phyloP scores from a whole-genome alignment of 352 stramenopile species.

The Hyaloperonospora brassicae region DNA sequence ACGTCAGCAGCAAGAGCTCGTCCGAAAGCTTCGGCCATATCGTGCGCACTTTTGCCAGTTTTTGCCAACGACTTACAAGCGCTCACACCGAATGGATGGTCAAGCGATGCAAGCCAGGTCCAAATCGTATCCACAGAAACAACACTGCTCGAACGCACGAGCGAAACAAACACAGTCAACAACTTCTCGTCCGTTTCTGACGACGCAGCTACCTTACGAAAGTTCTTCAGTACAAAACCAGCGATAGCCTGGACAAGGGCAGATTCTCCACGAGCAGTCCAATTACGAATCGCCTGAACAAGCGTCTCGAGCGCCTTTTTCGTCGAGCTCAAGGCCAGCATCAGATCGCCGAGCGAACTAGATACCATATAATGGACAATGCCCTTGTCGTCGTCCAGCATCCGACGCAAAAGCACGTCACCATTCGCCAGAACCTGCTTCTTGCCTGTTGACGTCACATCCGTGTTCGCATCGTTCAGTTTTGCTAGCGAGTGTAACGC shows the following conservation, averaged over 20 bases:
- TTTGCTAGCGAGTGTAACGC: constrained; percentile 60
- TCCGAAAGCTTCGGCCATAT: constrained; percentile 37
- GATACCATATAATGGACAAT: constrained; percentile 56
- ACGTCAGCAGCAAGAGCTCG: constrained; percentile 33
- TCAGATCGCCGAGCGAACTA: constrained; percentile 43
- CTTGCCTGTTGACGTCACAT: constrained; percentile 6
- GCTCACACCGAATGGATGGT: constrained; percentile 43
- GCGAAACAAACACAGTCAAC: constrained; percentile 53
- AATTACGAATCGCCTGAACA: constrained; percentile 46
- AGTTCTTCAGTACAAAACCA: constrained; percentile 46
- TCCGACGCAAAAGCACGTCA: constrained; percentile 53
- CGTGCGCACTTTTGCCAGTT: constrained; percentile 13
- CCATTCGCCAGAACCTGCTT: constrained; percentile 44
- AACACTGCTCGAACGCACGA: constrained; percentile 25
- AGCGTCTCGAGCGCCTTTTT: constrained; percentile 48
- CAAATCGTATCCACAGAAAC: constrained; percentile 33
- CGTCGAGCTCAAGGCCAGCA: constrained; percentile 45
- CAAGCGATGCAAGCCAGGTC: constrained; percentile 37
- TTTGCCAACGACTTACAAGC: constrained; percentile 11
- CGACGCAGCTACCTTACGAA: constrained; percentile 22
- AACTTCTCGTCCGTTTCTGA: constrained; percentile 45
- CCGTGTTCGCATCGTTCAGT: constrained; percentile 30
- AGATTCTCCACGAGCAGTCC: constrained; percentile 20
- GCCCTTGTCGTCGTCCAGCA: constrained; percentile 67
- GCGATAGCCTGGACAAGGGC: constrained; percentile 39